Evolutionary conservation across 169 alveolate species (phyloP).

Genomic region (Cryptosporidium viatorum): DNA sequence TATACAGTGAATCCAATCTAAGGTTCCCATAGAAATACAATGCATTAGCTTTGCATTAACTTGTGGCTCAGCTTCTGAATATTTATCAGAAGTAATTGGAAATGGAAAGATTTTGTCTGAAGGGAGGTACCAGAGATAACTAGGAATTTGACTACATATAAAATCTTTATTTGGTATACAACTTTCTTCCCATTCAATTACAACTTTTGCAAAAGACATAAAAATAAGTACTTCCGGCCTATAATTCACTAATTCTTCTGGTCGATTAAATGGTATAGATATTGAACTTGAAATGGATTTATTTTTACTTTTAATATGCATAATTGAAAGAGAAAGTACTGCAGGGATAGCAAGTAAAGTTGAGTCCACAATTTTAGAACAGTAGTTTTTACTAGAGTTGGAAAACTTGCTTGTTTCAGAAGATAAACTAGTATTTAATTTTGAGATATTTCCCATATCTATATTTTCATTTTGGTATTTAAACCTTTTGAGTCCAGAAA

Average conservation of each 20-base stretch:
- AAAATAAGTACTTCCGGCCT: slow-evolving; percentile 66
- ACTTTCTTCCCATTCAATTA: slow-evolving; percentile 61
- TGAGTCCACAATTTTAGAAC: slow-evolving; percentile 40
- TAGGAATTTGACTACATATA: slow-evolving; percentile 39
- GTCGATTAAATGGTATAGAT: slow-evolving; percentile 41
- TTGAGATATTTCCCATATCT: background rate
- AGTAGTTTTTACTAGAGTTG: slow-evolving; percentile 50
- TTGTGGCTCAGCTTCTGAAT: background rate
- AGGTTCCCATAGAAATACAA: slow-evolving; percentile 20
- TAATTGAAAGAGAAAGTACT: slow-evolving; percentile 36
- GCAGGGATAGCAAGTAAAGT: slow-evolving; percentile 55
- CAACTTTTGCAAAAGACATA: slow-evolving; percentile 48
- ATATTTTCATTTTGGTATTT: slow-evolving; percentile 25
- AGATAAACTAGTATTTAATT: background rate
- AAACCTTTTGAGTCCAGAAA: slow-evolving; percentile 37
- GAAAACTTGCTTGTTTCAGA: slow-evolving; percentile 15
- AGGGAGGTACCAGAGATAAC: slow-evolving; percentile 49
- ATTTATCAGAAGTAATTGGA: slow-evolving; percentile 17
- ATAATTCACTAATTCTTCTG: slow-evolving; percentile 51
- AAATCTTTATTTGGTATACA: slow-evolving; percentile 26
- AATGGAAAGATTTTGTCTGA: slow-evolving; percentile 51
- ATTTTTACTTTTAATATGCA: slow-evolving; percentile 42
- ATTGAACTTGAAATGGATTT: slow-evolving; percentile 21
- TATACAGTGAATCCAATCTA: slow-evolving; percentile 73
- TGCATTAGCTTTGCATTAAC: slow-evolving; percentile 8